Percentiles rank a stretch among this genome's conserved stretches.
These are phyloP conservation scores for Rhizopogon rudus DNA, from an alignment of 768 basidiomycete genomes.

Conservation along the genomic window DNA sequence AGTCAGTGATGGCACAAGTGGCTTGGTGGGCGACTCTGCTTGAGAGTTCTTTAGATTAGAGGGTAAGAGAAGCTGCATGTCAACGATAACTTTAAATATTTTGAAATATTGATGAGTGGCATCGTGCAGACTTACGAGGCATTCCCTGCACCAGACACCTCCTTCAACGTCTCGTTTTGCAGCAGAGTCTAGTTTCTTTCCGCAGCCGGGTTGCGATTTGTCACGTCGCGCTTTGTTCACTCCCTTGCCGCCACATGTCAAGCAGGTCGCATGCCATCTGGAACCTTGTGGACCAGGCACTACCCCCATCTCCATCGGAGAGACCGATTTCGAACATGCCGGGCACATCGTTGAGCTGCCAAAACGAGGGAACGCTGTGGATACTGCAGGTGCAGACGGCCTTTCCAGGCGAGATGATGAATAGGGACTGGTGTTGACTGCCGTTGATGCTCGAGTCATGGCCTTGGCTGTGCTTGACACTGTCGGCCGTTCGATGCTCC, in stretches of 20 bases:
- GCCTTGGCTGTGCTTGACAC: conserved; percentile 1
- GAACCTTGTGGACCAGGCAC: conserved; percentile 81
- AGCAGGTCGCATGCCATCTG: conserved; percentile 73
- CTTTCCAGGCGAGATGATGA: conserved; percentile 28
- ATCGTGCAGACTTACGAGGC: conserved; percentile 48
- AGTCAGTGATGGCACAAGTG: conserved; percentile 42
- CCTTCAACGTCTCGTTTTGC: conserved; percentile 70
- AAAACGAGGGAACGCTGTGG: conserved; percentile 23
- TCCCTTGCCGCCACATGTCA: conserved; percentile 75
- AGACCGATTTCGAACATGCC: conserved; percentile 68
- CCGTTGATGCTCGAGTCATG: conserved; percentile 6
- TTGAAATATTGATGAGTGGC: not conserved
- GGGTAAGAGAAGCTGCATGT: conserved; percentile 51
- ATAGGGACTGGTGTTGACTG: conserved; percentile 12
- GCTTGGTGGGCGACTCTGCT: conserved; percentile 46
- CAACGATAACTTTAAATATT: conserved; percentile 7
- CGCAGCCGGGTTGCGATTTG: conserved; percentile 67
- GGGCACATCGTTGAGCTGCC: conserved; percentile 54
- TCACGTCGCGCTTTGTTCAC: conserved; percentile 39
- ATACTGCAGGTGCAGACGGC: conserved; percentile 10
- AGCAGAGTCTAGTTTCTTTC: conserved; percentile 78
- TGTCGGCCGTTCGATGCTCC: conserved; percentile 12
- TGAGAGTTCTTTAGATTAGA: conserved; percentile 41
- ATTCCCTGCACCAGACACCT: conserved; percentile 81
- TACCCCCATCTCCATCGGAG: conserved; percentile 81